phyloP scores from a whole-genome alignment of 2,329 filamentous ascomycete species.

The Trichophaea hybrida region DNA sequence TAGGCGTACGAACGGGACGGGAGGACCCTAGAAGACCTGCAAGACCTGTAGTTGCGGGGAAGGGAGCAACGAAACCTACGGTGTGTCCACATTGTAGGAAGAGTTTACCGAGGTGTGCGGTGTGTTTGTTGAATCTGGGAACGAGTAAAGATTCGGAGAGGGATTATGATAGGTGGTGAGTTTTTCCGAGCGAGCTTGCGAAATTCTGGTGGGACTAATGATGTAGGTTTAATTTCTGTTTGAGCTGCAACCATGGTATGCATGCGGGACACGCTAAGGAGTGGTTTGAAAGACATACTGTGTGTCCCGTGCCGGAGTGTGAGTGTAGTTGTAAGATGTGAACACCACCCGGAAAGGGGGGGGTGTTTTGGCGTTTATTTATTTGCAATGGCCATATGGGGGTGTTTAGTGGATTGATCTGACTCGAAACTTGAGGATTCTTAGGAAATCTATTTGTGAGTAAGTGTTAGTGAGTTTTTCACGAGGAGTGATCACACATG shows the following conservation, averaged over 20 bases:
- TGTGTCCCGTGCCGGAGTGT: constrained; percentile 56
- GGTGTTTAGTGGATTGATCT: too few species aligned
- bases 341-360: background rate
- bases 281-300: constrained; percentile 51
- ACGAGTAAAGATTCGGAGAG: constrained; percentile 29
- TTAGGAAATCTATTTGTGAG: too few species aligned
- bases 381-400: background rate
- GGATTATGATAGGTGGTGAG: constrained; percentile 25
- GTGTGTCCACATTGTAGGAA: constrained; percentile 53
- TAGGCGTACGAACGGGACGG: background rate
- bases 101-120: constrained; percentile 51
- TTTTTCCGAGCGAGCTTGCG: background rate
- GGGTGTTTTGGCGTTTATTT: background rate
- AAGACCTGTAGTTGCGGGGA: background rate
- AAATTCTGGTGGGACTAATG: too few species aligned
- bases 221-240: constrained; percentile 48
- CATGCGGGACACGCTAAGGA: constrained; percentile 52
- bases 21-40: background rate
- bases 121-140: constrained; percentile 53
- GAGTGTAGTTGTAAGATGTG: constrained; percentile 41
- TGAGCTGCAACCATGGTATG: constrained; percentile 52
- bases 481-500: too few species aligned
- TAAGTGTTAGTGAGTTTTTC: too few species aligned
- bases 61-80: constrained; percentile 36
- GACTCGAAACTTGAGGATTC: too few species aligned